Base-by-base conservation (phyloP, 2,329 filamentous ascomycete species). In the Seiridium cupressi region DNA sequence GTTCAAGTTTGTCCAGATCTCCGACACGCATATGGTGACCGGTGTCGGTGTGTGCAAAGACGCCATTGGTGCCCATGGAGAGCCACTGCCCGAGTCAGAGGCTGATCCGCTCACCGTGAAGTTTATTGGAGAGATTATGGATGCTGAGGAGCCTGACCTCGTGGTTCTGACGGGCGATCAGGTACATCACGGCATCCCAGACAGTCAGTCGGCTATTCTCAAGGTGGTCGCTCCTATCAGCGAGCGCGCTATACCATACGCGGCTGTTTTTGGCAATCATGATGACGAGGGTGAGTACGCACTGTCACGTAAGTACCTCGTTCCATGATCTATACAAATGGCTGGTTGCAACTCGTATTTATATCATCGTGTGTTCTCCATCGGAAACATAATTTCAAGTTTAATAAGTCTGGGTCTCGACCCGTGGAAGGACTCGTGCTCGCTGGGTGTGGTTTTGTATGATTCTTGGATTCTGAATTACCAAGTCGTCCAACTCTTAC, bases 1-100 rank as follows among this genome's bases (percentile, higher is more conserved):
- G 64, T 91, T 91, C 75, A 91, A 90, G 74, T 89, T 91, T 63
- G 82, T 91, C 76, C 89, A 91, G 70, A 77, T 89, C 48, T 85
- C 88, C 13, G 69, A 73, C 59, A 70, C 66, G 38, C 69, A 72
- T 61, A 71, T 72, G 70, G 68, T 69, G 5, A 70, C 69, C 61
- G 70, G 69, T 47, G 59, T 67, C 31, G 70, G 71, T 18, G 61
- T 65, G 49, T 72, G 70, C 62, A 67, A 62, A 60, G 70, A 73
- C 63, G 68, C 70, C 54, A 66, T 72, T 57, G 72, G 73, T 70
- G 72, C 66, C 42, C 34, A 75, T 64, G 71, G 71, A 48, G 64
- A 68, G 32, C 6, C 61, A 67, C 66, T 76, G 53, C 70, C 69
- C 32, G 56, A 64, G 48, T 90, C 87, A 68, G 88, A 89, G 64